A percentile compares a stretch with the other conserved stretches of the same genome.
Evolutionary conservation across 1,284 basidiomycete species (phyloP).

Genomic region (Pseudozyma pruni): DNA sequence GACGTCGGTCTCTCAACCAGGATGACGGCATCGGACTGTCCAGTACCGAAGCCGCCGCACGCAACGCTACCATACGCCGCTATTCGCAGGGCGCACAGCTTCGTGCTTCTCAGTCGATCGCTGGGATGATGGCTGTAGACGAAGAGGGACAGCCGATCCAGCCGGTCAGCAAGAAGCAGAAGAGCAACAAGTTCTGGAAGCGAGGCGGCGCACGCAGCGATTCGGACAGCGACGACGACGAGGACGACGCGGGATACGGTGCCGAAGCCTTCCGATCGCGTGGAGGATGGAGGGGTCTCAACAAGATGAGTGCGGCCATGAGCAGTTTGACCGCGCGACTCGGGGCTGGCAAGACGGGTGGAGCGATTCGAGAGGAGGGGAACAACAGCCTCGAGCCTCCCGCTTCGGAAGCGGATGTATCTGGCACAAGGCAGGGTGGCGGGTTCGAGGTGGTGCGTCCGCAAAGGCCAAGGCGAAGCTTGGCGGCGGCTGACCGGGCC

Average conservation of each 20-base stretch:
- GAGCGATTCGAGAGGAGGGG: slow-evolving; percentile 13
- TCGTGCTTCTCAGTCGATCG: slow-evolving; percentile 38
- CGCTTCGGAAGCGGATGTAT: slow-evolving; percentile 27
- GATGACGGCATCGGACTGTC: slow-evolving; percentile 25
- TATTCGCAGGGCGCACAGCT: slow-evolving; percentile 41
- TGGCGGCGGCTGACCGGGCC: slow-evolving; percentile 21
- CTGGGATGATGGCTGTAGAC: slow-evolving; percentile 49
- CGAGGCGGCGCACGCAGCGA: slow-evolving; percentile 24
- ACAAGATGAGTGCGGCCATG: slow-evolving; percentile 56
- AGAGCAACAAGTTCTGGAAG: slow-evolving; percentile 46
- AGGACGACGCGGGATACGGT: slow-evolving; percentile 23
- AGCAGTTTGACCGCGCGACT: slow-evolving; percentile 26
- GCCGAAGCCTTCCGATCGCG: slow-evolving; percentile 21
- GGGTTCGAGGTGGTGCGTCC: slow-evolving; percentile 57
- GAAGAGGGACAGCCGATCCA: slow-evolving; percentile 40
- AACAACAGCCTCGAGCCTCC: slow-evolving; percentile 47
- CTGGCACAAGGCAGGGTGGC: slow-evolving; percentile 17
- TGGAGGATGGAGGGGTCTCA: slow-evolving; percentile 53
- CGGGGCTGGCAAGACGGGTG: slow-evolving; percentile 18
- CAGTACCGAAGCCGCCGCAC: slow-evolving; percentile 41
- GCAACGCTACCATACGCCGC: slow-evolving; percentile 29
- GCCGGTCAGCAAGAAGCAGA: slow-evolving; percentile 17
- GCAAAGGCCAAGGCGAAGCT: slow-evolving; percentile 28
- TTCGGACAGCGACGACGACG: slow-evolving; percentile 34
- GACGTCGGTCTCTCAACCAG: slow-evolving; percentile 7